phyloP scores from a whole-genome alignment of 75 land plant genomes.

The Pinus tabuliformis region DNA sequence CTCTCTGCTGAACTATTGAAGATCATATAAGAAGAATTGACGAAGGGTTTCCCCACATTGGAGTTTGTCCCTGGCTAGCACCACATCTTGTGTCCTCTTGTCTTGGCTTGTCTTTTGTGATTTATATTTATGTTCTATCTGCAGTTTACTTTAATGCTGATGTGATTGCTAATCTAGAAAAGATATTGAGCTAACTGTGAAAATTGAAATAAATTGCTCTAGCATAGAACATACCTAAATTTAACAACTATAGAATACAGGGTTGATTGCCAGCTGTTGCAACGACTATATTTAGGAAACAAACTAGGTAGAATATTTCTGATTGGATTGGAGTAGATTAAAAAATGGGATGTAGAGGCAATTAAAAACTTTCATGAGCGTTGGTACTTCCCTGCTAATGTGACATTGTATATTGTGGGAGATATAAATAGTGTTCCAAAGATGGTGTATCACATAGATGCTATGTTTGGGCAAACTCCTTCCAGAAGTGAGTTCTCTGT shows the following conservation, averaged over 20 bases:
- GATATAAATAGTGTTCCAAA: constrained; percentile 83
- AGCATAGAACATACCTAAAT: too few species aligned
- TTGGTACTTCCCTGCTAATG: constrained; percentile 99
- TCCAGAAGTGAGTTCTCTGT: constrained; percentile 41
- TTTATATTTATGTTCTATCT: too few species aligned
- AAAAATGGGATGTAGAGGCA: constrained; percentile 96
- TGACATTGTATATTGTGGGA: constrained; percentile 95
- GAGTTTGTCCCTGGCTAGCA: too few species aligned
- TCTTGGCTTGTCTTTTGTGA: too few species aligned
- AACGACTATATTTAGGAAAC: constrained; percentile 95
- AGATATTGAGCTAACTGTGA: too few species aligned
- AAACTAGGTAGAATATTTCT: constrained; percentile 93
- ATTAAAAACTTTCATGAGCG: constrained; percentile 94
- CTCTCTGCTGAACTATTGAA: too few species aligned
- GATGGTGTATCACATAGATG: constrained; percentile 82
- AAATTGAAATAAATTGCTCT: too few species aligned
- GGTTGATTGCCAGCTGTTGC: constrained; percentile 98
- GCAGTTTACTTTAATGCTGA: too few species aligned
- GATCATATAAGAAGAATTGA: too few species aligned
- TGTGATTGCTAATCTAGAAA: too few species aligned
- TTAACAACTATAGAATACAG: constrained; percentile 83
- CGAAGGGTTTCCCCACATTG: too few species aligned
- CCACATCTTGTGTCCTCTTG: too few species aligned
- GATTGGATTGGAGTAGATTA: constrained; percentile 95
- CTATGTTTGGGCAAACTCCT: constrained; percentile 76